Conservation (phyloP, 2,329 filamentous ascomycete genomes). For the Ceratocystis cubensis region DNA sequence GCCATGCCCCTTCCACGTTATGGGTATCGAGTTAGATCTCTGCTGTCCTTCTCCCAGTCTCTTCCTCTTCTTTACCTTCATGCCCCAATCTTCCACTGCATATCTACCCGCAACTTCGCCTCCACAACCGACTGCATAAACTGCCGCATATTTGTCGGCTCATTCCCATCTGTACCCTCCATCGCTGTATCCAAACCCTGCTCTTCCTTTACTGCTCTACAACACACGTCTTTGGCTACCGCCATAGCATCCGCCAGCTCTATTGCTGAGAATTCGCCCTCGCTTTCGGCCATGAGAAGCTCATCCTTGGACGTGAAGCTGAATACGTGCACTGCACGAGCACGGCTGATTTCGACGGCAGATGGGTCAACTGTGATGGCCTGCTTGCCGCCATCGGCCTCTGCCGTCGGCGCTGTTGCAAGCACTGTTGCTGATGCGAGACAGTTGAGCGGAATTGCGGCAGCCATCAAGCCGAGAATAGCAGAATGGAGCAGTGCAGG, state of each 20-base stretch:
- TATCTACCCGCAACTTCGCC: slow-evolving; percentile 39
- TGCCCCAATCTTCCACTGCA: slow-evolving; percentile 40
- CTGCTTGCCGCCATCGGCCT: slow-evolving; percentile 27
- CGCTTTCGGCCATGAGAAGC: slow-evolving; percentile 66
- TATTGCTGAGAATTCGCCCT: slow-evolving; percentile 61
- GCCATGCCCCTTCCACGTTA: not conserved
- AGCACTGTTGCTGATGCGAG: slow-evolving; percentile 55
- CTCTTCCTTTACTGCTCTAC: slow-evolving; percentile 28
- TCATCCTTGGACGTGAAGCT: slow-evolving; percentile 64
- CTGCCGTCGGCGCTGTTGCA: slow-evolving; percentile 38
- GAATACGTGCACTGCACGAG: slow-evolving; percentile 67
- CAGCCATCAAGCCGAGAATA: slow-evolving; percentile 65
- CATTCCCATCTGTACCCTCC: slow-evolving; percentile 33
- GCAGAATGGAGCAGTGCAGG: slow-evolving; percentile 72
- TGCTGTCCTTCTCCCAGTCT: not conserved
- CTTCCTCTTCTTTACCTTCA: not conserved
- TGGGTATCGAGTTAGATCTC: slow-evolving; percentile 2
- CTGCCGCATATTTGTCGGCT: slow-evolving; percentile 40
- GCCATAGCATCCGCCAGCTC: slow-evolving; percentile 64
- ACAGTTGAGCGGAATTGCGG: slow-evolving; percentile 65
- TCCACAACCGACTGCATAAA: slow-evolving; percentile 52
- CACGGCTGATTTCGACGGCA: slow-evolving; percentile 46
- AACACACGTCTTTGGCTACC: slow-evolving; percentile 54
- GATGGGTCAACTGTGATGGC: slow-evolving; percentile 47
- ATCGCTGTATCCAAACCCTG: slow-evolving; percentile 34